phyloP scores from a whole-genome alignment of 768 basidiomycete species.

The Boletus vinaceobasis region DNA sequence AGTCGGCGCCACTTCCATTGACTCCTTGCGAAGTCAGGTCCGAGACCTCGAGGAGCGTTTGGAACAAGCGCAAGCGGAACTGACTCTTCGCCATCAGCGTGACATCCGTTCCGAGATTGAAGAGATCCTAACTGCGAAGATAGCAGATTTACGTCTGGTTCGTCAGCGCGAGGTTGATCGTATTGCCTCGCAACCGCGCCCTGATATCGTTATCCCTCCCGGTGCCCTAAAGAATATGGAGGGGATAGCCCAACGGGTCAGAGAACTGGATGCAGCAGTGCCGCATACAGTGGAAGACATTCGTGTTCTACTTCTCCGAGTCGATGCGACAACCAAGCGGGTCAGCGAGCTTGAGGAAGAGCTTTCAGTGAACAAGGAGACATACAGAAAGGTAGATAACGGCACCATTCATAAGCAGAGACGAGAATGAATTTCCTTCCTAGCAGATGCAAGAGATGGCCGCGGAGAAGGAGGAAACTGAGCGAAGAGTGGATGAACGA shows the following conservation, averaged over 20 bases:
- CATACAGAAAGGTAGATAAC: slow-evolving; percentile 17
- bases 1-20: background rate
- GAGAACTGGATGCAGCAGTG: slow-evolving; percentile 23
- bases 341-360: slow-evolving; percentile 24
- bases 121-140: slow-evolving; percentile 14
- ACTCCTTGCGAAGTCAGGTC: slow-evolving; percentile 17
- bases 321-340: slow-evolving; percentile 19
- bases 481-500: slow-evolving; percentile 12
- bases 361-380: slow-evolving; percentile 11
- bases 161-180: slow-evolving; percentile 22
- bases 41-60: slow-evolving; percentile 27
- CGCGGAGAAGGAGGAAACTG: slow-evolving; percentile 9
- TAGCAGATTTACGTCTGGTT: slow-evolving; percentile 19
- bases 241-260: slow-evolving; percentile 9
- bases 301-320: slow-evolving; percentile 23
- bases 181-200: slow-evolving; percentile 9
- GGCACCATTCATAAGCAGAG: background rate
- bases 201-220: slow-evolving; percentile 22
- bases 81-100: slow-evolving; percentile 24
- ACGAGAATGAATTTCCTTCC: slow-evolving; percentile 1
- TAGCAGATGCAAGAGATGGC: slow-evolving; percentile 19
- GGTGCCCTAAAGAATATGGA: slow-evolving; percentile 18
- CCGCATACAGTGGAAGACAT: slow-evolving; percentile 24
- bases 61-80: slow-evolving; percentile 29
- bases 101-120: slow-evolving; percentile 20